These are phyloP conservation scores for Flaveria floridana DNA, from an alignment of 140 eudicot genomes.

Conservation along the genomic window DNA sequence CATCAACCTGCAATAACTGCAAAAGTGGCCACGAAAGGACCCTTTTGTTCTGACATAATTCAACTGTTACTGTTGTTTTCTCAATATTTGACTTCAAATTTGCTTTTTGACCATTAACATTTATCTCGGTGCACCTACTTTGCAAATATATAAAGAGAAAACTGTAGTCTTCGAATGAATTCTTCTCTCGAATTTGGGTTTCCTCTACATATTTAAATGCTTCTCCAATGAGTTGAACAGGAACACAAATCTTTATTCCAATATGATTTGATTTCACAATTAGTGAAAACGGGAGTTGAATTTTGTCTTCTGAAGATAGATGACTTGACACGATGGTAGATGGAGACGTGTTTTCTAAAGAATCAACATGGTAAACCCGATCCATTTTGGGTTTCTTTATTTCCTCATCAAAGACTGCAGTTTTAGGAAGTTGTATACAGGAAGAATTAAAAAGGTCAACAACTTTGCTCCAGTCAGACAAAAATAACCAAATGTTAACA, in stretches of 20 bases:
- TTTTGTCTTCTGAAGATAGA: slow-evolving; percentile 30
- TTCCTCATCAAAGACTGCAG: slow-evolving; percentile 23
- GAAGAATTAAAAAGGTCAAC: slow-evolving; percentile 42
- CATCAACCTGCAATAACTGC: slow-evolving; percentile 54
- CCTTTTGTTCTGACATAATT: slow-evolving; percentile 42
- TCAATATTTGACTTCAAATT: slow-evolving; percentile 47
- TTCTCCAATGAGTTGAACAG: slow-evolving; percentile 51
- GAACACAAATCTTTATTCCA: slow-evolving; percentile 56
- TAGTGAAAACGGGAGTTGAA: slow-evolving; percentile 28
- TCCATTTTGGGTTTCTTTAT: slow-evolving; percentile 27
- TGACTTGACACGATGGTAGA: slow-evolving; percentile 31
- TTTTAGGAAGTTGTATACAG: slow-evolving; percentile 27
- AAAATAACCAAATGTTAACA: slow-evolving; percentile 67
- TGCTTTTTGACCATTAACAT: slow-evolving; percentile 39
- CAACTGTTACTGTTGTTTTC: slow-evolving; percentile 55
- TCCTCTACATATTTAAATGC: slow-evolving; percentile 32
- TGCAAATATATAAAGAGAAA: slow-evolving; percentile 48
- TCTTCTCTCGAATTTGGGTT: slow-evolving; percentile 37
- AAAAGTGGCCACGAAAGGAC: slow-evolving; percentile 68
- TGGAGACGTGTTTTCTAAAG: slow-evolving; percentile 34
- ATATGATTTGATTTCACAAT: slow-evolving; percentile 53
- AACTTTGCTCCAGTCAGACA: slow-evolving; percentile 64
- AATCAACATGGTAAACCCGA: slow-evolving; percentile 31
- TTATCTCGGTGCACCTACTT: slow-evolving; percentile 51
- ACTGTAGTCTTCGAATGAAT: slow-evolving; percentile 34